Conservation (phyloP, 192 early-diverging fungal genomes). For the Linnemannia zychae region DNA sequence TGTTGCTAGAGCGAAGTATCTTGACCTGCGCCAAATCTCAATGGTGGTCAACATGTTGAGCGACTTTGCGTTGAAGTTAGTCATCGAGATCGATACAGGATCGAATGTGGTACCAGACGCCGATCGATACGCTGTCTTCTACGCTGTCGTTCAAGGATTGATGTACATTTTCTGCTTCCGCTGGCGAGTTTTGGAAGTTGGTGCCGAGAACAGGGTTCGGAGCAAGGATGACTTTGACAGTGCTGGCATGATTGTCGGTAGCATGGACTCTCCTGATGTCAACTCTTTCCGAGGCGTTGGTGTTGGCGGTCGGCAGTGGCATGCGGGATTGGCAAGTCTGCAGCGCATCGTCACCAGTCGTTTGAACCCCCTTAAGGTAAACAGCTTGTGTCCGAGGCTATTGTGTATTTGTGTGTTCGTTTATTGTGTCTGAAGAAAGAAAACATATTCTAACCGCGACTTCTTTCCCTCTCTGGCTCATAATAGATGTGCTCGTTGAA, state of each 20-base stretch:
- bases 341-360: slow-evolving; percentile 81
- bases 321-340: slow-evolving; percentile 73
- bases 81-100: slow-evolving; percentile 74
- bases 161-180: slow-evolving; percentile 97
- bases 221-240: slow-evolving; percentile 52
- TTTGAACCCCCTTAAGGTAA: slow-evolving; percentile 84
- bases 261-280: slow-evolving; percentile 23
- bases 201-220: slow-evolving; percentile 20
- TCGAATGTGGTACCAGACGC: slow-evolving; percentile 61
- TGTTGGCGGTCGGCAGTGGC: slow-evolving; percentile 63
- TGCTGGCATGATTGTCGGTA: slow-evolving; percentile 55
- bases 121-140: slow-evolving; percentile 84
- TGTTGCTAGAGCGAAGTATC: slow-evolving; percentile 87
- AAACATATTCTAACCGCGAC: not conserved
- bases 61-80: slow-evolving; percentile 74
- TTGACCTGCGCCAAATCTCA: slow-evolving; percentile 74
- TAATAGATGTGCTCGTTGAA: slow-evolving; percentile 75
- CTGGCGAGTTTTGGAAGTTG: slow-evolving; percentile 84
- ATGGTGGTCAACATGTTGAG: slow-evolving; percentile 77
- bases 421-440: not conserved
- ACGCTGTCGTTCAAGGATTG: slow-evolving; percentile 87
- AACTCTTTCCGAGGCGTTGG: not conserved
- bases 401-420: too few species aligned
- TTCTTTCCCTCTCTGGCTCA: not conserved
- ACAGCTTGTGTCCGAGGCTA: too few species aligned